phyloP scores from a whole-genome alignment of 2,329 filamentous ascomycete species.

The Ophiocordyceps sinensis region DNA sequence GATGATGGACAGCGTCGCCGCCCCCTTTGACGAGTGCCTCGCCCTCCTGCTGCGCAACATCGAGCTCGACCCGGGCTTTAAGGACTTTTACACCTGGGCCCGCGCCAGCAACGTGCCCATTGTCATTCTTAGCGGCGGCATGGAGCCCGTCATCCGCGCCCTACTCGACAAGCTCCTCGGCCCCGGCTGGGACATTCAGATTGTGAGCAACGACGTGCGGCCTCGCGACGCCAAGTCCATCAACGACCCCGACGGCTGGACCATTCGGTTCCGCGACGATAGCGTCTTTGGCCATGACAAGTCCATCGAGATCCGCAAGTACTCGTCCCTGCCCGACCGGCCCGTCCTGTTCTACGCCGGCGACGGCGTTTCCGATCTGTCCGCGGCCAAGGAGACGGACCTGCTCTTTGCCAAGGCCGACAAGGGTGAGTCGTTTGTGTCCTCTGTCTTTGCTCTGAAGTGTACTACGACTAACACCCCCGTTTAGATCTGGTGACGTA shows the following conservation, averaged over 20 bases:
- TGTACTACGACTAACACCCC: slow-evolving; percentile 3
- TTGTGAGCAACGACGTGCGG: slow-evolving; percentile 75
- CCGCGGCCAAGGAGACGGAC: slow-evolving; percentile 84
- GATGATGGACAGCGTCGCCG: slow-evolving; percentile 80
- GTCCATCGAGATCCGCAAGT: slow-evolving; percentile 77
- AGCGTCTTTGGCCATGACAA: slow-evolving; percentile 95
- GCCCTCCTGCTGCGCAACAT: slow-evolving; percentile 67
- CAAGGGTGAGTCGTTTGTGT: slow-evolving; percentile 41
- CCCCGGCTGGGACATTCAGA: slow-evolving; percentile 66
- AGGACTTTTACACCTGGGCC: slow-evolving; percentile 75
- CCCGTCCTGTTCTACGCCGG: slow-evolving; percentile 90
- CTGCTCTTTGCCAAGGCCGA: slow-evolving; percentile 87
- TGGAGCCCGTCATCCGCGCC: slow-evolving; percentile 81
- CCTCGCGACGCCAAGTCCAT: slow-evolving; percentile 52
- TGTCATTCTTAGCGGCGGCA: slow-evolving; percentile 82
- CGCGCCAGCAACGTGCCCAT: slow-evolving; percentile 74
- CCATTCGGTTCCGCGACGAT: slow-evolving; percentile 78
- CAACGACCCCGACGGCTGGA: slow-evolving; percentile 72
- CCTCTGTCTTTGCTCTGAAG: not conserved
- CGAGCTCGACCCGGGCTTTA: slow-evolving; percentile 77
- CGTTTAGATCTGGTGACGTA: slow-evolving; percentile 65
- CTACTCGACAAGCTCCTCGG: slow-evolving; percentile 70
- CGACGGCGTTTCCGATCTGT: slow-evolving; percentile 85
- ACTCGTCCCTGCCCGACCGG: slow-evolving; percentile 59
- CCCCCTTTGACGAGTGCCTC: slow-evolving; percentile 72